A percentile compares a stretch with the other conserved stretches of the same genome.
These are phyloP conservation scores for Phytopythium chamaehyphon DNA, from an alignment of 352 stramenopile species.

Conservation along the genomic window DNA sequence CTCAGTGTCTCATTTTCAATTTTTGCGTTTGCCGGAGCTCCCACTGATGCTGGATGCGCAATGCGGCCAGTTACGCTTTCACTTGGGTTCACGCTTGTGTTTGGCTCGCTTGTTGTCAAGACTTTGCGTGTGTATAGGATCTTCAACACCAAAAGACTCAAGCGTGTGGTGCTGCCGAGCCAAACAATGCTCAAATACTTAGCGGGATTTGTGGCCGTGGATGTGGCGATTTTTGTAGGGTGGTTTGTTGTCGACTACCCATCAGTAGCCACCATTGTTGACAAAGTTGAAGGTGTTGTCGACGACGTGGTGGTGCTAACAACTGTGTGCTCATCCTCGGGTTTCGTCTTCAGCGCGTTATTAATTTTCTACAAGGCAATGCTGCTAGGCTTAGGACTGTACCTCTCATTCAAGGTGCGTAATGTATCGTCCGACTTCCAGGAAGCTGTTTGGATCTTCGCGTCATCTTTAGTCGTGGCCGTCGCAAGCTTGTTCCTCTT, in stretches of 20 bases:
- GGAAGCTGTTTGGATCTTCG: conserved; percentile 26
- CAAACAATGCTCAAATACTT: conserved; percentile 15
- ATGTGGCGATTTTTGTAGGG: conserved; percentile 6
- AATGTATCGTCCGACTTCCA: conserved; percentile 28
- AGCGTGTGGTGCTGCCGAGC: conserved; percentile 11
- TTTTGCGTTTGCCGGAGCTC: conserved; percentile 22
- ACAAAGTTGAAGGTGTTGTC: neutral
- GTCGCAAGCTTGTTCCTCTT: conserved; percentile 18
- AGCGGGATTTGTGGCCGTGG: conserved; percentile 7
- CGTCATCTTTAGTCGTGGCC: conserved; percentile 15
- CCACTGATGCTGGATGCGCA: conserved; percentile 16
- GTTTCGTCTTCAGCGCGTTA: conserved; percentile 15
- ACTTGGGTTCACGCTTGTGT: conserved; percentile 21
- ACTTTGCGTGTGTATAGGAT: conserved; percentile 24
- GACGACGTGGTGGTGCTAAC: neutral
- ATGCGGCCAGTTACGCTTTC: conserved; percentile 12
- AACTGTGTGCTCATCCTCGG: conserved; percentile 11
- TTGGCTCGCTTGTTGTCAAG: conserved; percentile 20
- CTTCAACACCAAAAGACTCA: conserved; percentile 13
- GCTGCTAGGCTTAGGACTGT: conserved; percentile 17
- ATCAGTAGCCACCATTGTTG: conserved; percentile 9
- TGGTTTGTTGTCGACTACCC: conserved; percentile 10
- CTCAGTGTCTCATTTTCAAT: conserved; percentile 21
- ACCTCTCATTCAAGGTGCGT: conserved; percentile 23
- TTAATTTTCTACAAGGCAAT: conserved; percentile 24